phyloP scores from a whole-genome alignment of 2,329 filamentous ascomycete species.

The Proliferodiscus dingleyae region DNA sequence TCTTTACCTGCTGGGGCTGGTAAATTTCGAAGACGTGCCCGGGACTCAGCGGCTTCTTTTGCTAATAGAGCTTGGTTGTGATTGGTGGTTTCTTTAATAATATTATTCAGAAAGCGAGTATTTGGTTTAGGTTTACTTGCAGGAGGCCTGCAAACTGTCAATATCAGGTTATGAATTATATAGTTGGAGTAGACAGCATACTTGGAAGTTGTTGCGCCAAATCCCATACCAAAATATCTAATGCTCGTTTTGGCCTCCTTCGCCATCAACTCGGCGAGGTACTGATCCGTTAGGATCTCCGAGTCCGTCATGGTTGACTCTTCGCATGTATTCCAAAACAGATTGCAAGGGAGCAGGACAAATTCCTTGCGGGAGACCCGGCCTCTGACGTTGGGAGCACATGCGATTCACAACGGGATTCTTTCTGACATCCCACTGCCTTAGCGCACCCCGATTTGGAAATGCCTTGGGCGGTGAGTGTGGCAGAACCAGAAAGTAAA shows the following conservation, averaged over 20 bases:
- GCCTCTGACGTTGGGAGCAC: background rate
- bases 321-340: background rate
- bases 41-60: constrained; percentile 77
- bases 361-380: too few relatives aligned
- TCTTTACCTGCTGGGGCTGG: constrained; percentile 40
- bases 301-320: constrained; percentile 21
- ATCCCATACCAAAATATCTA: constrained; percentile 69
- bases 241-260: constrained; percentile 72
- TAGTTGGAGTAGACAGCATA: constrained; percentile 20
- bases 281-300: constrained; percentile 65
- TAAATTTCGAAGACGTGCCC: constrained; percentile 61
- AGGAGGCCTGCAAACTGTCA: constrained; percentile 35
- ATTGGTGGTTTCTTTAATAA: constrained; percentile 80
- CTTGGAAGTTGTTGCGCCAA: constrained; percentile 59
- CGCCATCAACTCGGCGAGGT: constrained; percentile 73
- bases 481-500: constrained; percentile 14
- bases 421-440: background rate
- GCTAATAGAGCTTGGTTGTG: constrained; percentile 86
- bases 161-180: background rate
- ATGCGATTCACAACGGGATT: background rate
- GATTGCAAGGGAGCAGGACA: too few relatives aligned
- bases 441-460: background rate
- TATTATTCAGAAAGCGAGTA: constrained; percentile 79
- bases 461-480: constrained; percentile 2
- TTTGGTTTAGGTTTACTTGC: constrained; percentile 78